Evolutionary conservation across 1,139 yeast species (phyloP).

Genomic region (Suzukiozyma palmioleophila): DNA sequence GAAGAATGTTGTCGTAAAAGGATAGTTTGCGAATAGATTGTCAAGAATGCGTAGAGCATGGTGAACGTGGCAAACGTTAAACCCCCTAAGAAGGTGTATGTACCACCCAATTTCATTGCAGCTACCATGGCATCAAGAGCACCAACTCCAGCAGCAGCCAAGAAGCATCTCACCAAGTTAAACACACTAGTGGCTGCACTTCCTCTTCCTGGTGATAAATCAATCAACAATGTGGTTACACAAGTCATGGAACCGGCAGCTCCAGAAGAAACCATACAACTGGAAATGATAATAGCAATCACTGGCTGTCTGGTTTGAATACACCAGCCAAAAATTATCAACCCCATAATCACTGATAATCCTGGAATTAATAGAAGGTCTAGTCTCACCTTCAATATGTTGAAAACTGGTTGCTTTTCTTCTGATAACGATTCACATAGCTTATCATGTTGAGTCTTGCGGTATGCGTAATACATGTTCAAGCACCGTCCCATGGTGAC

Average conservation of each 20-base stretch:
- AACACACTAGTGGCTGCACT: constrained; percentile 35
- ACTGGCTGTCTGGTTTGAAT: constrained; percentile 22
- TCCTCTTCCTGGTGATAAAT: constrained; percentile 29
- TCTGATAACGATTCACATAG: constrained; percentile 12
- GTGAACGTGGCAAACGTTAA: constrained; percentile 7
- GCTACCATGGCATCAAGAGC: constrained; percentile 26
- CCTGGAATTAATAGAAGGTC: constrained; percentile 24
- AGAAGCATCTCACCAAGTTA: constrained; percentile 32
- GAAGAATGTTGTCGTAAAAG: too few species aligned
- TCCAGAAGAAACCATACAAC: constrained; percentile 26
- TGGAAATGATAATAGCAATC: constrained; percentile 28
- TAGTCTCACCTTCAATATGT: constrained; percentile 23
- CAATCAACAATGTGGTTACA: constrained; percentile 34
- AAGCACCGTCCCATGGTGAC: constrained; percentile 25
- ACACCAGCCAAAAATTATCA: constrained; percentile 41
- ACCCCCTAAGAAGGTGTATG: constrained; percentile 33
- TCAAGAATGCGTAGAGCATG: neutral
- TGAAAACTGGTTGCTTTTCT: constrained; percentile 22
- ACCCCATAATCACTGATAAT: constrained; percentile 20
- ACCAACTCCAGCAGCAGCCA: constrained; percentile 34
- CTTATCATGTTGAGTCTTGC: constrained; percentile 16
- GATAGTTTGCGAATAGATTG: neutral
- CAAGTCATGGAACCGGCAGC: constrained; percentile 25
- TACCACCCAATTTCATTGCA: constrained; percentile 31
- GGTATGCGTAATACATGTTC: constrained; percentile 24